A percentile compares a stretch with the other conserved stretches of the same genome.
These are phyloP conservation scores for Tephrocybe sp. DNA, from an alignment of 768 basidiomycete species.

Conservation along the genomic window DNA sequence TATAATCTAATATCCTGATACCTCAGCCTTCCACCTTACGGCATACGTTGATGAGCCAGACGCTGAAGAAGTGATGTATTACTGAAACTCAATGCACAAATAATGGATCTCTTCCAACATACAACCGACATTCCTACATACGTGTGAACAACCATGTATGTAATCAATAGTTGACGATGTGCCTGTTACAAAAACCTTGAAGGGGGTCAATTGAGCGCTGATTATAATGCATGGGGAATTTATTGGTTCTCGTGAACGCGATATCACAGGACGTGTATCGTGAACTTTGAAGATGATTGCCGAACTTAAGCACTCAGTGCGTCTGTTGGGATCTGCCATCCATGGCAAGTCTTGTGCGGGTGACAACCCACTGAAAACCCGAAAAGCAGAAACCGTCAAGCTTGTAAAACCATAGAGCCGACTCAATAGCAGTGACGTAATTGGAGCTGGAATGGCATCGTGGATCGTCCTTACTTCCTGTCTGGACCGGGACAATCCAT, in stretches of 20 bases:
- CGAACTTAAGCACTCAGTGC: background rate
- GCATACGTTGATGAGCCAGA: too few relatives aligned
- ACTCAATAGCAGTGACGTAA: background rate
- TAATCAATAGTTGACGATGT: background rate
- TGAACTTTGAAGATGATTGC: background rate
- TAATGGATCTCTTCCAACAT: background rate
- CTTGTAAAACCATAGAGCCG: background rate
- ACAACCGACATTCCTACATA: background rate
- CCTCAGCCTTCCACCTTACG: too few relatives aligned
- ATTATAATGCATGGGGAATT: background rate
- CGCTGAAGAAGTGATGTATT: too few relatives aligned
- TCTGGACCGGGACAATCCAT: background rate
- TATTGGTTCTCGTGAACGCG: background rate
- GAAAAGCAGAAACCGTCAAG: background rate
- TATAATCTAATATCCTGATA: too few relatives aligned
- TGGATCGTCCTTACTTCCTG: background rate
- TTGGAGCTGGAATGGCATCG: background rate
- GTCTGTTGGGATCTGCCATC: background rate
- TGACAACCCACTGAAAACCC: background rate
- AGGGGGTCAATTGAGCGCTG: background rate
- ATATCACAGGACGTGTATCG: background rate
- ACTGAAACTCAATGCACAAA: too few relatives aligned
- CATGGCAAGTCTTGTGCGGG: background rate
- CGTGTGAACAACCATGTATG: background rate
- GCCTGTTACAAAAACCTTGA: background rate